These are phyloP conservation scores for Rhodotorula kratochvilovae DNA, from an alignment of 768 basidiomycete species.

Conservation along the genomic window DNA sequence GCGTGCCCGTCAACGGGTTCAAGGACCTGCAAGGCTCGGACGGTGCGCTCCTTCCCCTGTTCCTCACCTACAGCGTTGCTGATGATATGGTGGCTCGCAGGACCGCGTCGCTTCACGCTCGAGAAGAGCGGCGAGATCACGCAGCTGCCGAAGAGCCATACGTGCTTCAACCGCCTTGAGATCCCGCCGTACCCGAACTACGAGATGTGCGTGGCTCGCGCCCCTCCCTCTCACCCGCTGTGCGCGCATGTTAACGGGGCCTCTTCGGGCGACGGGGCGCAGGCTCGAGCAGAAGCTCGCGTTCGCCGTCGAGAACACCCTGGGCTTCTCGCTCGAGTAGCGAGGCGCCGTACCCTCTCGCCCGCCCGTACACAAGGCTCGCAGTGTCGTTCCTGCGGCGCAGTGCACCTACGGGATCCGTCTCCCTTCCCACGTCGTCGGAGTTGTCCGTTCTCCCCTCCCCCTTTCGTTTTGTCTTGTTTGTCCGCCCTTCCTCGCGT, in stretches of 20 bases:
- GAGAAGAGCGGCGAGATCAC: constrained; percentile 92
- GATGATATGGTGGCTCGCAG: neutral
- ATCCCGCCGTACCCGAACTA: constrained; percentile 77
- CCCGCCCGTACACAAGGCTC: no score
- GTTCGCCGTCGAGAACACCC: constrained; percentile 68
- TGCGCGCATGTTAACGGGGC: no score
- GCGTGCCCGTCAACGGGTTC: constrained; percentile 97
- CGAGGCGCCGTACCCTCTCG: no score
- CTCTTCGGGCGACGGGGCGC: no score
- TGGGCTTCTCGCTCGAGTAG: neutral
- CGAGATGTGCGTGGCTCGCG: constrained; percentile 12
- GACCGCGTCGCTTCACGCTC: constrained; percentile 87
- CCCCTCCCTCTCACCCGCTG: neutral
- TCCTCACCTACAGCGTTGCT: neutral
- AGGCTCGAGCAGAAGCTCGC: constrained; percentile 74
- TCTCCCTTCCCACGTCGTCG: no score
- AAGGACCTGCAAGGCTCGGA: constrained; percentile 97
- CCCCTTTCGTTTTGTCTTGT: no score
- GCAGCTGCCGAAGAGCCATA: constrained; percentile 83
- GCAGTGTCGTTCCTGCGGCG: no score
- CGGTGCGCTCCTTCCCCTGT: constrained; percentile 50
- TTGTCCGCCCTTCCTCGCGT: no score
- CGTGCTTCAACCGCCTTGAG: constrained; percentile 96
- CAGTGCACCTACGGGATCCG: no score
- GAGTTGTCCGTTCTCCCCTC: no score